Evolutionary conservation across 2,329 filamentous ascomycete genomes (phyloP).

Genomic region (Fusarium praegraminearum): DNA sequence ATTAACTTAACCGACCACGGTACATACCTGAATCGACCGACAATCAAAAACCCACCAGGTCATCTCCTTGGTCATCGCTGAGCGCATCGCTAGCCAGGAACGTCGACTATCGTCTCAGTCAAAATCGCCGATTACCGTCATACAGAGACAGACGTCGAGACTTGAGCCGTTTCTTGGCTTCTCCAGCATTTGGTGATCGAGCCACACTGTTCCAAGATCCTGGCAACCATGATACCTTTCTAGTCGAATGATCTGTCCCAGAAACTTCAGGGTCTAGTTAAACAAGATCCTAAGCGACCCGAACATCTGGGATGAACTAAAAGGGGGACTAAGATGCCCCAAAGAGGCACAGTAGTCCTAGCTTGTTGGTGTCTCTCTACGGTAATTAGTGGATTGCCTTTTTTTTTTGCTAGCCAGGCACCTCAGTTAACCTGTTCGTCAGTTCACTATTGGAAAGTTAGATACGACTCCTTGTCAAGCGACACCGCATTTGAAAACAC

Average conservation of each 20-base stretch:
- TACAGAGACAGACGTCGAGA: conserved; percentile 14
- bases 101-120: background rate
- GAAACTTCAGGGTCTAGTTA: conserved; percentile 49
- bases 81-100: background rate
- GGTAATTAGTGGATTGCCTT: conserved; percentile 36
- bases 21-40: background rate
- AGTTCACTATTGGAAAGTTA: conserved; percentile 21
- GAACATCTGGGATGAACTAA: conserved; percentile 56
- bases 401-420: conserved; percentile 41
- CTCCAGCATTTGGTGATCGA: conserved; percentile 26
- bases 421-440: conserved; percentile 39
- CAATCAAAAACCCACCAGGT: background rate
- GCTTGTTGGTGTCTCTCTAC: conserved; percentile 43
- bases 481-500: conserved; percentile 10
- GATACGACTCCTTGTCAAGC: conserved; percentile 20
- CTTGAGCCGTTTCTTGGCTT: conserved; percentile 31
- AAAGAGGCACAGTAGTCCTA: conserved; percentile 51
- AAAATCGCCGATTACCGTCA: background rate
- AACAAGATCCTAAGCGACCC: conserved; percentile 57
- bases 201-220: conserved; percentile 38
- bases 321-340: conserved; percentile 48
- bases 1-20: too few species aligned
- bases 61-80: background rate
- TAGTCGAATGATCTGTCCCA: conserved; percentile 46
- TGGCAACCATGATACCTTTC: conserved; percentile 41